Evolutionary conservation across 1,139 yeast species (phyloP).

Genomic region (Debaryomyces coudertii): DNA sequence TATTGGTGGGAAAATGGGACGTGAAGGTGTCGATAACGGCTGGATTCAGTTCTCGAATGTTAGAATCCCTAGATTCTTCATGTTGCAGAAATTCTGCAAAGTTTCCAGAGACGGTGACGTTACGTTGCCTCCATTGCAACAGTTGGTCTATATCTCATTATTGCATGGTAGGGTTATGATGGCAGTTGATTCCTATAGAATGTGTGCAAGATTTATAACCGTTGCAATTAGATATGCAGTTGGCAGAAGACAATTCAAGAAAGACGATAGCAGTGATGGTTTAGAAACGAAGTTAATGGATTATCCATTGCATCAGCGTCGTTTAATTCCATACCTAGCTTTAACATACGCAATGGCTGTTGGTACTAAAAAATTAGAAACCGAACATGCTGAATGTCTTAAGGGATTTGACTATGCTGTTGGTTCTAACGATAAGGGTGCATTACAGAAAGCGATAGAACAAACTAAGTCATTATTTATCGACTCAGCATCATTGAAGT

Average conservation of each 20-base stretch:
- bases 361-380: conserved; percentile 44
- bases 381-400: conserved; percentile 33
- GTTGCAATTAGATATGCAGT: conserved; percentile 50
- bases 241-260: conserved; percentile 50
- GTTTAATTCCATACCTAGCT: conserved; percentile 50
- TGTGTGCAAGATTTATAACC: conserved; percentile 44
- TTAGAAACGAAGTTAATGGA: conserved; percentile 44
- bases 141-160: conserved; percentile 50
- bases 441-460: conserved; percentile 41
- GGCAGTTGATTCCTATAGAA: conserved; percentile 49
- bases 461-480: conserved; percentile 47
- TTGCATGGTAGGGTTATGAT: conserved; percentile 50
- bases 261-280: conserved; percentile 26
- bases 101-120: conserved; percentile 46
- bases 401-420: conserved; percentile 41
- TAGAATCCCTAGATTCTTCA: conserved; percentile 48
- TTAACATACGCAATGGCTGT: conserved; percentile 45
- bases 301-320: conserved; percentile 51
- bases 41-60: conserved; percentile 53
- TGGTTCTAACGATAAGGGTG: conserved; percentile 35
- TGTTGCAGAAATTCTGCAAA: conserved; percentile 53
- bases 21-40: conserved; percentile 54
- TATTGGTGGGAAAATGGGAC: conserved; percentile 54
- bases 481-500: conserved; percentile 52
- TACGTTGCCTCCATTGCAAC: conserved; percentile 48